phyloP scores from a whole-genome alignment of 139 green algal genomes.

The Chlamydomonas urium region DNA sequence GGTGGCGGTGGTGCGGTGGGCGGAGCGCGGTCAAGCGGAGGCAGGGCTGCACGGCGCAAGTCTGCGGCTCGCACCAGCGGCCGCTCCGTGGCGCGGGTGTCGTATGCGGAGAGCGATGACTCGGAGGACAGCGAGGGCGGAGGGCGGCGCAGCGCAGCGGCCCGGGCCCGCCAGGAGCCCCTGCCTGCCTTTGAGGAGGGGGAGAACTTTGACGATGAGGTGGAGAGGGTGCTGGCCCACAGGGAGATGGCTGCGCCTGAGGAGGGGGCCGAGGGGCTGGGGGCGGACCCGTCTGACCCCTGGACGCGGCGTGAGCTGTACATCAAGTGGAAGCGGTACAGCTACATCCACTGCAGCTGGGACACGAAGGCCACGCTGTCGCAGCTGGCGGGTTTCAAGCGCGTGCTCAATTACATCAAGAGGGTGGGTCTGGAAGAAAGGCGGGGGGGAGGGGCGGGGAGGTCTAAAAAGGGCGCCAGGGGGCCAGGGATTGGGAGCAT shows the following conservation, averaged over 20 bases:
- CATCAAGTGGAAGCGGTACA: slow-evolving; percentile 86
- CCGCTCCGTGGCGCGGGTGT: slow-evolving; percentile 22
- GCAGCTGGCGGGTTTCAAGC: slow-evolving; percentile 80
- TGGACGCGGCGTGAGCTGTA: slow-evolving; percentile 75
- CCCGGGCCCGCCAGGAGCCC: slow-evolving; percentile 20
- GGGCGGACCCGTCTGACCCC: not conserved
- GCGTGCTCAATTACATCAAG: slow-evolving; percentile 89
- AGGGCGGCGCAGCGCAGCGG: not conserved
- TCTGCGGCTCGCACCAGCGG: no score
- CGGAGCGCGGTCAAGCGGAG: not conserved
- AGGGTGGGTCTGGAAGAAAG: slow-evolving; percentile 39
- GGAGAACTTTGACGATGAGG: slow-evolving; percentile 56
- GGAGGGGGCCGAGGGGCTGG: not conserved
- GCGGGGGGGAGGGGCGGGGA: not conserved
- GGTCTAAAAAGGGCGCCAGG: no score
- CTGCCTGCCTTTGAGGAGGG: slow-evolving; percentile 47
- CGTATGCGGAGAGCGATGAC: slow-evolving; percentile 15
- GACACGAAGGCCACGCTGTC: slow-evolving; percentile 55
- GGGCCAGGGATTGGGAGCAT: no score
- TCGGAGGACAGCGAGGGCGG: slow-evolving; percentile 7
- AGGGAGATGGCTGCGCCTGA: slow-evolving; percentile 18
- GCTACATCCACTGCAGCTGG: slow-evolving; percentile 88
- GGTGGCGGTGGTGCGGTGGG: not conserved
- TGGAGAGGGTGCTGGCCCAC: slow-evolving; percentile 65
- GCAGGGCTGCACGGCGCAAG: no score